phyloP scores from a whole-genome alignment of 371 early-diverging fungal genomes.

The Lichtheimia ramosa region DNA sequence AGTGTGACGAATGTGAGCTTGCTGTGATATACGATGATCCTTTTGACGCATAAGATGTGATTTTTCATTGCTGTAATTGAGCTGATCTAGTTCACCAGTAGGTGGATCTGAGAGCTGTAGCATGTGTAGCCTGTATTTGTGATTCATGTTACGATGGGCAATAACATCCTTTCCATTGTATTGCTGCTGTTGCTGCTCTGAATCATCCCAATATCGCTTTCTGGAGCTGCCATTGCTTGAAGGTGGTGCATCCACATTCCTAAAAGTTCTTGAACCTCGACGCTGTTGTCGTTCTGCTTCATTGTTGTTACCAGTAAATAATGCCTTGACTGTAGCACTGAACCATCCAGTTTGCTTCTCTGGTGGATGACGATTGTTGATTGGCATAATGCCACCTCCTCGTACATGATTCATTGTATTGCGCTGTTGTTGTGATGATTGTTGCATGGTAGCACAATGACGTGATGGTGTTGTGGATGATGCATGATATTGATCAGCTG shows the following conservation, averaged over 20 bases:
- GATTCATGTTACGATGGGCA: slow-evolving; percentile 16
- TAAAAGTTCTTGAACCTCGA: neutral
- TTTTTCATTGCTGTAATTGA: slow-evolving; percentile 20
- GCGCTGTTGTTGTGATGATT: neutral
- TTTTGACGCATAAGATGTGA: neutral
- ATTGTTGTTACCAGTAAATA: slow-evolving; percentile 28
- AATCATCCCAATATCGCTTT: slow-evolving; percentile 8
- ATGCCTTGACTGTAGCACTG: slow-evolving; percentile 37
- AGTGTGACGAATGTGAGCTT: too few species aligned
- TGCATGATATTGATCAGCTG: neutral
- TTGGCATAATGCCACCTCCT: neutral
- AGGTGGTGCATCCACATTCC: slow-evolving; percentile 9
- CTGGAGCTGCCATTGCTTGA: neutral
- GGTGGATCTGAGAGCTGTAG: slow-evolving; percentile 35
- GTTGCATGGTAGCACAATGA: too few species aligned
- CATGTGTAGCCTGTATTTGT: slow-evolving; percentile 29
- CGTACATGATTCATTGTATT: neutral
- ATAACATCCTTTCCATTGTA: slow-evolving; percentile 9
- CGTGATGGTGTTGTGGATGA: neutral
- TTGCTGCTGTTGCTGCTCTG: neutral
- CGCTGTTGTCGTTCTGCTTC: slow-evolving; percentile 8
- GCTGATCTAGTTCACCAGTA: slow-evolving; percentile 35
- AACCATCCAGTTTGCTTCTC: slow-evolving; percentile 33
- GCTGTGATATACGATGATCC: too few species aligned
- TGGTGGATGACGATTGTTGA: neutral